Evolutionary conservation across 1,284 basidiomycete genomes (phyloP), one percentile per base, ranked within the genome.

Genomic region (Naganishia albida): DNA sequence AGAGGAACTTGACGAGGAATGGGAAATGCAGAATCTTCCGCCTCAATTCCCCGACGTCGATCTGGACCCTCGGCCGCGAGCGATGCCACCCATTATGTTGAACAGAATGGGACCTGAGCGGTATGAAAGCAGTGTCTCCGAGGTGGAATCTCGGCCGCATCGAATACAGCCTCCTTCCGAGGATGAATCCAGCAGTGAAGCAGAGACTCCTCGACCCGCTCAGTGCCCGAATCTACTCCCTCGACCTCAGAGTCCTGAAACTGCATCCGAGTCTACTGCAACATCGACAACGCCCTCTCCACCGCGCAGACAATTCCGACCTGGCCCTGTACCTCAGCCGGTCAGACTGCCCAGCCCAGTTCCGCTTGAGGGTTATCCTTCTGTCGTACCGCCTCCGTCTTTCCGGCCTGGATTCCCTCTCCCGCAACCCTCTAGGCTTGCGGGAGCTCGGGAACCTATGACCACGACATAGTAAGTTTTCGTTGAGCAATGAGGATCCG

Each of bases 291-390:
- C 57, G 39, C 57, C 57, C 1, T 50, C 57, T 0, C 53, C 67
- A 26, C 69, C 67, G 26, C 66, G 48, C 26, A 30, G 63, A 48
- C 62, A 30, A 3, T 59, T 62, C 39, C 56, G 52, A 23, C 66
- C 63, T 7, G 55, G 67, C 18, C 75, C 75, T 4, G 62, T 72
- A 25, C 77, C 77, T 60, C 70, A 69, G 42, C 72, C 72, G n/a
- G 70, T 80, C 46, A 70, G 75, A 67, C 59, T 77, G 20, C 78
- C 78, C 20, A 77, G 77, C 26, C 78, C 78, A 15, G 73, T 80
- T 44, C 67, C 70, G 40, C 70, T 70, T 2, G 70, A 56, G 28
- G 57, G 46, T 16, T 40, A 67, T 43, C 65, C 68, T 44, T 38
- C 66, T 48, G 39, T 55, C 40, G 62, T 68, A 66, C 66, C 68